Conservation (phyloP, 257 asterid genomes). For the Ilex asprella region DNA sequence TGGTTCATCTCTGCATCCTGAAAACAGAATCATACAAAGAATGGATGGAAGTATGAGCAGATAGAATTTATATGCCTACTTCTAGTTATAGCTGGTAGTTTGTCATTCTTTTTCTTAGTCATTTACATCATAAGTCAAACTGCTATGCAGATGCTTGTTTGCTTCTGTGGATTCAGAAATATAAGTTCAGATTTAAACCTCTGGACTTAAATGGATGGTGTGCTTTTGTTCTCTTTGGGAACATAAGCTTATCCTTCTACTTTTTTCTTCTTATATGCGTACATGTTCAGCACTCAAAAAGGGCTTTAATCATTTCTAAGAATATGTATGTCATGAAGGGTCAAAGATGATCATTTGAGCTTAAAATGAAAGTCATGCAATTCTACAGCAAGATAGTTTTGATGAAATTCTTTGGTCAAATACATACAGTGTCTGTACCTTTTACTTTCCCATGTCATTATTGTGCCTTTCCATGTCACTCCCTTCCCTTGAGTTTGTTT, state of each 20-base stretch:
- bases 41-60: too few relatives aligned
- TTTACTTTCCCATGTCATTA: background rate
- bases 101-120: background rate
- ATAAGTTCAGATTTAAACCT: background rate
- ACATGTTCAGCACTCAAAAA: background rate
- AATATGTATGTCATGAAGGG: too few relatives aligned
- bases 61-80: too few relatives aligned
- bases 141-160: too few relatives aligned
- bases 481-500: background rate
- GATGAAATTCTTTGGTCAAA: background rate
- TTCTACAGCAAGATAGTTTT: too few relatives aligned
- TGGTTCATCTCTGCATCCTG: too few relatives aligned
- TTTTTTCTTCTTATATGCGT: background rate
- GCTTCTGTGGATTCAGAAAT: background rate
- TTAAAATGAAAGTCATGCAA: too few relatives aligned
- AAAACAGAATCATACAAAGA: too few relatives aligned
- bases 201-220: background rate
- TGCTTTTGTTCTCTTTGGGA: background rate
- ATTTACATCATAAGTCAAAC: too few relatives aligned
- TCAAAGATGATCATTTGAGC: too few relatives aligned
- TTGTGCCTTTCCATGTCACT: background rate
- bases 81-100: too few relatives aligned
- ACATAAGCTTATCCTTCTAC: background rate
- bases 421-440: too few relatives aligned
- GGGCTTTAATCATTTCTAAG: background rate